phyloP scores from a whole-genome alignment of 768 basidiomycete species.

The Pleurotus tuoliensis region DNA sequence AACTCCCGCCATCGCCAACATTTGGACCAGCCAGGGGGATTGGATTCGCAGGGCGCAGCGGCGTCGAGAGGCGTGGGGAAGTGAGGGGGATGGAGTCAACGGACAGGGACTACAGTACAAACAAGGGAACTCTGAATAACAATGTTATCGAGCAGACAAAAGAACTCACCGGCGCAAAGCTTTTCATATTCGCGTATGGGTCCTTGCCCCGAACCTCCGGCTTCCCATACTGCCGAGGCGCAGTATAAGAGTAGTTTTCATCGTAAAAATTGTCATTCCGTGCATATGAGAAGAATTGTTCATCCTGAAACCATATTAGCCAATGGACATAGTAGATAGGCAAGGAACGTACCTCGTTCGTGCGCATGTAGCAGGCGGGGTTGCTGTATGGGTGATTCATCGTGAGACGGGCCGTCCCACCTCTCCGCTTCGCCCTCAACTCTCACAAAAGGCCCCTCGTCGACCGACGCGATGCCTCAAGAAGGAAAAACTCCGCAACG shows the following conservation, averaged over 20 bases:
- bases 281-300: not conserved
- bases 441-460: not conserved
- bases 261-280: not conserved
- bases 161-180: conserved; percentile 1
- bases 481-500: not conserved
- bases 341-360: not conserved
- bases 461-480: not conserved
- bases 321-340: not conserved
- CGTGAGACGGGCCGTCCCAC: not conserved
- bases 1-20: too few relatives aligned
- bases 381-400: conserved; percentile 7
- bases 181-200: conserved; percentile 3
- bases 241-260: not conserved
- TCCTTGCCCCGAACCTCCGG: not conserved
- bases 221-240: not conserved
- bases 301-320: not conserved
- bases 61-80: not conserved
- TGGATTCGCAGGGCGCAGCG: too few relatives aligned
- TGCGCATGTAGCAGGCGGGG: conserved; percentile 3
- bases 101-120: not conserved
- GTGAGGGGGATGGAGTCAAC: conserved; percentile 3
- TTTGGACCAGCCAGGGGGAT: too few relatives aligned
- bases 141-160: not conserved
- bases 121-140: not conserved
- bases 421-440: not conserved